These are phyloP conservation scores for Calonectria pseudoreteaudii DNA, from an alignment of 2,329 filamentous ascomycete species.

Conservation along the genomic window DNA sequence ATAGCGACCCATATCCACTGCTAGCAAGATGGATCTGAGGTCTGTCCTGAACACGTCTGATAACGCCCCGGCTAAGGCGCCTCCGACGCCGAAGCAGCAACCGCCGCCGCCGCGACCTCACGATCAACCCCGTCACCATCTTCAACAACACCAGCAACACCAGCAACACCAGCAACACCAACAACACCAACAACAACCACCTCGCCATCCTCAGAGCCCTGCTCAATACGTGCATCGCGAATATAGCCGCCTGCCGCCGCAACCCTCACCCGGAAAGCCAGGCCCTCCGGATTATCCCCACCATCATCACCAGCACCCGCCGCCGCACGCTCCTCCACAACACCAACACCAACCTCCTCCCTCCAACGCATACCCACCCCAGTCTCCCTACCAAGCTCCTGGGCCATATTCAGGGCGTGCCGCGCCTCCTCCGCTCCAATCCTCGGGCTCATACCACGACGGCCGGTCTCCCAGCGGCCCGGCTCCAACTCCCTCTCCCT, in stretches of 20 bases:
- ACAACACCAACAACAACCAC: too few relatives aligned
- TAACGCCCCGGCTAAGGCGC: slow-evolving; percentile 51
- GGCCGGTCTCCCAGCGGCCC: slow-evolving; percentile 63
- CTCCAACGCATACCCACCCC: slow-evolving; percentile 52
- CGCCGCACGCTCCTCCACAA: slow-evolving; percentile 27
- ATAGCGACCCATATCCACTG: slow-evolving; percentile 1
- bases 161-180: too few relatives aligned
- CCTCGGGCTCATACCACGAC: slow-evolving; percentile 58
- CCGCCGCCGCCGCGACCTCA: slow-evolving; percentile 48
- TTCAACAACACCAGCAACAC: too few relatives aligned
- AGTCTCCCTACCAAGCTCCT: slow-evolving; percentile 53
- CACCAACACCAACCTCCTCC: slow-evolving; percentile 34
- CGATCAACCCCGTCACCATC: slow-evolving; percentile 43
- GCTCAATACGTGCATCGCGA: slow-evolving; percentile 63
- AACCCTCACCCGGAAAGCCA: slow-evolving; percentile 62
- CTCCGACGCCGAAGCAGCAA: slow-evolving; percentile 46
- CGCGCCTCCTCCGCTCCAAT: slow-evolving; percentile 60
- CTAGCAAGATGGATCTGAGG: slow-evolving; percentile 61
- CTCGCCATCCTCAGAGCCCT: slow-evolving; percentile 52
- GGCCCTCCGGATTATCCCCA: slow-evolving; percentile 58
- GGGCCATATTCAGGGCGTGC: slow-evolving; percentile 58
- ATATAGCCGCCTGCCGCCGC: slow-evolving; percentile 60
- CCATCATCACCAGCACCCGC: slow-evolving; percentile 45
- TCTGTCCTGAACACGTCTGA: slow-evolving; percentile 67
- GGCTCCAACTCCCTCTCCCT: slow-evolving; percentile 57